Percentiles rank a stretch among this genome's conserved stretches.
Evolutionary conservation across 352 stramenopile species (phyloP).

Genomic region (Globisporangium parvum): DNA sequence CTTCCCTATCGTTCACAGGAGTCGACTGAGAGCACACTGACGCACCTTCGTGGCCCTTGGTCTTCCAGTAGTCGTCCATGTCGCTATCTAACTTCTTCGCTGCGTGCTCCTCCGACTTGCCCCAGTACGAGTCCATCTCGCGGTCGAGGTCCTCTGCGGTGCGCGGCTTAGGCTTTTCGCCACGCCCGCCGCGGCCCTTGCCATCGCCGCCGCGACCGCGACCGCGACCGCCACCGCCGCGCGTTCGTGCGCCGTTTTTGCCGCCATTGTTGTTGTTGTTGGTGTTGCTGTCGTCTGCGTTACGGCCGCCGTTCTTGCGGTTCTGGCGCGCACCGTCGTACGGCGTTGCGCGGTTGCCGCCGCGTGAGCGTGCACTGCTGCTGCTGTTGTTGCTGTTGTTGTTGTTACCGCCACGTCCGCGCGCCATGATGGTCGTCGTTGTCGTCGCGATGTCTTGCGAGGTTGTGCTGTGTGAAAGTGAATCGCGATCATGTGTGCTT

Average conservation of each 20-base stretch:
- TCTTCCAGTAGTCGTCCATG: conserved; percentile 89
- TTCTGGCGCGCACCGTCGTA: conserved; percentile 32
- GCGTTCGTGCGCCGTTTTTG: conserved; percentile 1
- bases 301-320: conserved; percentile 12
- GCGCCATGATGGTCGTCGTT: too few species aligned
- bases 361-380: conserved; percentile 11
- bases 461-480: not conserved
- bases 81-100: conserved; percentile 78
- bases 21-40: not conserved
- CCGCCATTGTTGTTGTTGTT: conserved; percentile 12
- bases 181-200: conserved; percentile 19
- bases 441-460: not conserved
- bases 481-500: too few species aligned
- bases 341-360: conserved; percentile 27
- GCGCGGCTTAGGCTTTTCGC: conserved; percentile 60
- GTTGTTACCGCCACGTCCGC: conserved; percentile 21
- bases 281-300: conserved; percentile 3
- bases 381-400: conserved; percentile 5
- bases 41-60: conserved; percentile 47
- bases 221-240: conserved; percentile 17
- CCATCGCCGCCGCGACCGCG: conserved; percentile 16
- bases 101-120: conserved; percentile 80
- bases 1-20: not conserved
- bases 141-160: conserved; percentile 76
- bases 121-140: conserved; percentile 87